phyloP scores from a whole-genome alignment of 1,284 basidiomycete species.

The Trichosporon sp. region DNA sequence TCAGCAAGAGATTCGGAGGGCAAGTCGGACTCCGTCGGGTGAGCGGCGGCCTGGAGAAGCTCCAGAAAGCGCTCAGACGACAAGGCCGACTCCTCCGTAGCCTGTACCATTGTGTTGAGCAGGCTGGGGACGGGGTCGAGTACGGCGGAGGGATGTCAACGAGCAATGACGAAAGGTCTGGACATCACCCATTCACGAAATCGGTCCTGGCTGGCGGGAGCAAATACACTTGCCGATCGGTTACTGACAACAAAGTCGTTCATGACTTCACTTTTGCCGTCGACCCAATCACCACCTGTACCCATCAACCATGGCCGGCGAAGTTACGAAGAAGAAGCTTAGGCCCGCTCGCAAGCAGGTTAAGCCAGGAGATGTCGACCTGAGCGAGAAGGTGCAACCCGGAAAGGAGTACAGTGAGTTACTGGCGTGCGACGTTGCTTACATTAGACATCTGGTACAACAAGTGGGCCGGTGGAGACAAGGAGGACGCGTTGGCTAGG shows the following conservation, averaged over 20 bases:
- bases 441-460: constrained; percentile 93
- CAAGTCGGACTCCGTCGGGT: constrained; percentile 22
- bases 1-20: constrained; percentile 33
- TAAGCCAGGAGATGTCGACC: constrained; percentile 79
- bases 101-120: background rate
- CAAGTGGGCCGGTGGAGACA: constrained; percentile 95
- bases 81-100: background rate
- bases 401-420: constrained; percentile 89
- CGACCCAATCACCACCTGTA: background rate
- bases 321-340: constrained; percentile 42
- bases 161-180: background rate
- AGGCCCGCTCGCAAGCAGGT: constrained; percentile 81
- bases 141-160: background rate
- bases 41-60: constrained; percentile 26
- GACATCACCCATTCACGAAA: background rate
- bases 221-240: background rate
- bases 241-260: constrained; percentile 5
- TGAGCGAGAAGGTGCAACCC: constrained; percentile 78
- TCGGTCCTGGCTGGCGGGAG: background rate
- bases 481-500: constrained; percentile 90
- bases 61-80: constrained; percentile 18
- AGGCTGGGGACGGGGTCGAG: background rate
- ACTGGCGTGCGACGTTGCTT: constrained; percentile 12
- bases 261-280: background rate
- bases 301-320: constrained; percentile 23